Percentiles rank a stretch among this genome's conserved stretches.
phyloP scores from a whole-genome alignment of 2,329 filamentous ascomycete genomes.

The Podosphaera xanthii region DNA sequence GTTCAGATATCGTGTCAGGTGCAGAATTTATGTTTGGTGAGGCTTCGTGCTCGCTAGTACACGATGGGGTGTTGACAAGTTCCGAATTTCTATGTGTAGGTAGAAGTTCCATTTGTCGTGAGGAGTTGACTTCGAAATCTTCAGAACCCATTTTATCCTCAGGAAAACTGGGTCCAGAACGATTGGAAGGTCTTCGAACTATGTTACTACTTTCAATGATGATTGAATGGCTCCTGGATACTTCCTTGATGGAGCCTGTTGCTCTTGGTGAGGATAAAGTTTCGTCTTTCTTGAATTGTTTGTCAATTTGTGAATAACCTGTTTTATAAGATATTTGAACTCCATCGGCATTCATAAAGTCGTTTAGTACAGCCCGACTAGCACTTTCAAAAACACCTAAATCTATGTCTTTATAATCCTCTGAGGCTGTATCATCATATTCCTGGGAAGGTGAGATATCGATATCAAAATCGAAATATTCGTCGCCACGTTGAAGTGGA shows the following conservation, averaged over 20 bases:
- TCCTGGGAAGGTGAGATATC: constrained; percentile 23
- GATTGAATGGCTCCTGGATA: background rate
- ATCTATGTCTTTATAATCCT: constrained; percentile 22
- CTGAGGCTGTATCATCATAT: constrained; percentile 32
- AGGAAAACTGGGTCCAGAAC: background rate
- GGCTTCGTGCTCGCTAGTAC: background rate
- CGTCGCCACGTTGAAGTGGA: constrained; percentile 19
- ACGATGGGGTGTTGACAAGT: background rate
- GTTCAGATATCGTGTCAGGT: background rate
- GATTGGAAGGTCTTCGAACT: background rate
- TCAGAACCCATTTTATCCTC: background rate
- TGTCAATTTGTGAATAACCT: constrained; percentile 3
- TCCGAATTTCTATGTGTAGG: background rate
- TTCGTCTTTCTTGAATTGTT: constrained; percentile 6
- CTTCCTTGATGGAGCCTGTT: background rate
- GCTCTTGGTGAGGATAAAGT: constrained; percentile 5
- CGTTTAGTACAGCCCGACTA: constrained; percentile 19
- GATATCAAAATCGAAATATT: constrained; percentile 30
- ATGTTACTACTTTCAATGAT: background rate
- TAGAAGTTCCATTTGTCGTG: background rate
- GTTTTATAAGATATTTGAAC: constrained; percentile 10
- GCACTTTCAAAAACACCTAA: constrained; percentile 18
- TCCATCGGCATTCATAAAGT: constrained; percentile 22
- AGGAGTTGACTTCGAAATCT: background rate
- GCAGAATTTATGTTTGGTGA: background rate